Base-by-base conservation (phyloP, 2,329 filamentous ascomycete species). In the Bipolaris oryzae region DNA sequence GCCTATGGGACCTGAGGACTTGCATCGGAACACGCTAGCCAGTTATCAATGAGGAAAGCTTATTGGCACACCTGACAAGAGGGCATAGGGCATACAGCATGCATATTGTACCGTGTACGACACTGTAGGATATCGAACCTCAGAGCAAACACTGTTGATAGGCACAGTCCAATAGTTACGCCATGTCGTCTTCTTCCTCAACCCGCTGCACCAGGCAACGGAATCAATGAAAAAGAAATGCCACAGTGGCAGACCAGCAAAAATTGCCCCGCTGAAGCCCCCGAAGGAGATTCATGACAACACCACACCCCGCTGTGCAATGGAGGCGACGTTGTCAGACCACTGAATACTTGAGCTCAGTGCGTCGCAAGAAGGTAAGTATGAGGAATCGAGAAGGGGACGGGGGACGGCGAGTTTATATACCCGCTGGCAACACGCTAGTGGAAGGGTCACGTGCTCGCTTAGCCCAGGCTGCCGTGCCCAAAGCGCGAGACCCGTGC, bases 141-240 rank as follows among this genome's bases (percentile, higher is more conserved):
- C 28, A 10, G 13, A 13, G 10, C 10, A 13, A 11, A 11, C 28
- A 3, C 25, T 28, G 9, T 31, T n/a, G n/a, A n/a, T n/a, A n/a
- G n/a, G n/a, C n/a, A n/a, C n/a, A n/a, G n/a, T n/a, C n/a, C n/a
- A n/a, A n/a, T n/a, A n/a, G n/a, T n/a, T n/a, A n/a, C n/a, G n/a
- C n/a, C n/a, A n/a, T n/a, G n/a, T n/a, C n/a, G n/a, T 28, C 39
- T 63, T 71, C 75, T 78, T 78, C 77, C 66, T 77, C 74, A 73
- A 73, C 57, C 46, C 70, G 53, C 57, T 65, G 66, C 60, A 35
- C 71, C 58, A 69, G 69, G 56, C 46, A 58, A 46, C 31, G 54
- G 43, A 50, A 72, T 70, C 66, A 77, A 78, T 70, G 77, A 79
- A 78, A 78, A 76, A 50, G 45, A 47, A 11, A n/a, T 50, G 53